Evolutionary conservation across 129 eudicot genomes (phyloP).

Genomic region (sunflower (Helianthus annuus)): HanXRQr2.0-SUNRISE NC_035441.2:135713003-135713502

Average conservation of each 20-base stretch:
- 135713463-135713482: conserved; percentile 64
- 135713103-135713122: too few relatives aligned
- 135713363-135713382: conserved; percentile 51
- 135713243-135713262: neutral
- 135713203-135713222: neutral
- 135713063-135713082: too few relatives aligned
- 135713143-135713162: neutral
- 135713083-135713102: too few relatives aligned
- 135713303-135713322: neutral
- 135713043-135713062: too few relatives aligned
- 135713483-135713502: conserved; percentile 78
- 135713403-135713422: conserved; percentile 70
- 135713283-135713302: neutral
- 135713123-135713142: neutral
- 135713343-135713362: conserved; percentile 54
- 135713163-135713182: neutral
- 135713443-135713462: conserved; percentile 56
- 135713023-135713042: too few relatives aligned
- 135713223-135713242: neutral
- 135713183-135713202: neutral
- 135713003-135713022: too few relatives aligned
- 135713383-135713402: conserved; percentile 46
- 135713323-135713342: conserved; percentile 28
- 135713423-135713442: conserved; percentile 30
- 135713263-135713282: too few relatives aligned